Evolutionary conservation across 2,329 filamentous ascomycete species (phyloP), one percentile per base, ranked within the genome.

Genomic region (Paraphoma chrysanthemicola): DNA sequence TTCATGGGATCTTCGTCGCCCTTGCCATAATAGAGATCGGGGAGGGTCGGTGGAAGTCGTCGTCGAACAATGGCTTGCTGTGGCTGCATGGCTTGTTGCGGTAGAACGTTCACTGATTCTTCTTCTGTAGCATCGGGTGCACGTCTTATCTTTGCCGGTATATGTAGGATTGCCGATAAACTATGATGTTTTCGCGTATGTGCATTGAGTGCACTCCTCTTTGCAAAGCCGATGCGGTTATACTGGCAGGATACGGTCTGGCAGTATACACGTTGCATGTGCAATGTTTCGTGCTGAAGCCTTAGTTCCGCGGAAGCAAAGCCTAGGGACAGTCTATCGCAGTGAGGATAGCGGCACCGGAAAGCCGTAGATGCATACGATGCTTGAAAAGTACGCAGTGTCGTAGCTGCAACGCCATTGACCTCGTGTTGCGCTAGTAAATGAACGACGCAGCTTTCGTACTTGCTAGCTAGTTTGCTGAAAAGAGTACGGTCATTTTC

Each of bases 271-370:
- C 51, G 56, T 12, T 47, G 47, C 18, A 48, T 16, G 23, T 58
- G 56, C 1, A 17, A n/a, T 8, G 30, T 36, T 43, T 55, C 53
- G 42, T 55, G 53, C 17, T 55, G 41, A 6, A 12, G 14, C 18
- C 54, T 23, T 16, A 60, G 54, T 38, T 53, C 12, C 33, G 39
- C 9, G 33, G 49, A 44, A 7, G 54, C 31, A 44, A 60, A 60
- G 10, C 57, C 53, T 4, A 42, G 10, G 14, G 50, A 48, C 1
- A 30, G 33, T n/a, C 23, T 52, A 14, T 28, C 5, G n/a, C 57
- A 60, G 43, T 45, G 28, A 42, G 54, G 57, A 42, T 42, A 60
- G n/a, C 57, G 57, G 33, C 57, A 60, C n/a, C 51, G 50, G 28
- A 60, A 60, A 23, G 53, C 57, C 2, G 54, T 48, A 9, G 50